phyloP scores from a whole-genome alignment of 2,329 filamentous ascomycete genomes.

The Neofusicoccum umdonicola region DNA sequence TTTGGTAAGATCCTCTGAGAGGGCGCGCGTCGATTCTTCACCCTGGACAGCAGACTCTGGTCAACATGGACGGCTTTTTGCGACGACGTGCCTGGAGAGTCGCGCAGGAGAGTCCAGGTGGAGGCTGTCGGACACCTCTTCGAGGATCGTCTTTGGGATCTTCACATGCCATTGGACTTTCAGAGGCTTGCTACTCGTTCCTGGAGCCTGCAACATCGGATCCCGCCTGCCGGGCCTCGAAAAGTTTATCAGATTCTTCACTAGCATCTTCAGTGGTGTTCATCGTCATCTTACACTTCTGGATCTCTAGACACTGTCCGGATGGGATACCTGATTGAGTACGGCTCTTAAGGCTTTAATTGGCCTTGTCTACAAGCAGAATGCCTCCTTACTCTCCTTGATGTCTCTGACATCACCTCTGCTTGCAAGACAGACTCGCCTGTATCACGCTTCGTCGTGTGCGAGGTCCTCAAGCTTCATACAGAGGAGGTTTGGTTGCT shows the following conservation, averaged over 20 bases:
- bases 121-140: conserved; percentile 50
- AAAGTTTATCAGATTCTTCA: conserved; percentile 23
- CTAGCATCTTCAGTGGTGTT: conserved; percentile 32
- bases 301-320: neutral
- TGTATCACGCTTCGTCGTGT: conserved; percentile 49
- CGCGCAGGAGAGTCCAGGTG: conserved; percentile 50
- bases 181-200: neutral
- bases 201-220: conserved; percentile 33
- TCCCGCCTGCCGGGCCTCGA: conserved; percentile 28
- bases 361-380: conserved; percentile 46
- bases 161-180: conserved; percentile 30
- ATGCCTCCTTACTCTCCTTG: conserved; percentile 26
- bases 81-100: conserved; percentile 37
- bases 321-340: conserved; percentile 33
- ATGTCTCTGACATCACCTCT: conserved; percentile 28
- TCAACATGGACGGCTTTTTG: conserved; percentile 57
- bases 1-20: conserved; percentile 72
- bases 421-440: conserved; percentile 54
- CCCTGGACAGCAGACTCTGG: conserved; percentile 72
- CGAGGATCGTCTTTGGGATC: conserved; percentile 53
- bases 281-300: conserved; percentile 20
- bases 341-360: conserved; percentile 27
- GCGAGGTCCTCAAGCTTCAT: conserved; percentile 52
- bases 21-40: conserved; percentile 71
- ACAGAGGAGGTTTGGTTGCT: conserved; percentile 33